Evolutionary conservation across 1,284 basidiomycete genomes (phyloP).

Genomic region (Papiliotrema fonsecae): DNA sequence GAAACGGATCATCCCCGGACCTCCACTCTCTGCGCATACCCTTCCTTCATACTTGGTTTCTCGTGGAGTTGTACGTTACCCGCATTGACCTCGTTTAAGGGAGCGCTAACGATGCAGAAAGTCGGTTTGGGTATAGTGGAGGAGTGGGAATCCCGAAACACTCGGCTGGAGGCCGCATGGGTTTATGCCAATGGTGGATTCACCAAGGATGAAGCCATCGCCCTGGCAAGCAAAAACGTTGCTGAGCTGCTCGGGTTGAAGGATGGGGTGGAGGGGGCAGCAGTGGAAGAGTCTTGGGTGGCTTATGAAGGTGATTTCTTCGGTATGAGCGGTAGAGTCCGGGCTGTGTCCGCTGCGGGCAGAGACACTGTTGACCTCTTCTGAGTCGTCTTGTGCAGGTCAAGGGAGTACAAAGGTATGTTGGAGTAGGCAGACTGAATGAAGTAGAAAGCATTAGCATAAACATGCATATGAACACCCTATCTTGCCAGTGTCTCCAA

Average conservation of each 20-base stretch:
- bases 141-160: constrained; percentile 61
- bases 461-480: too few relatives aligned
- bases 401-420: too few relatives aligned
- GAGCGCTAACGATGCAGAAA: constrained; percentile 31
- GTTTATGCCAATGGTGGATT: constrained; percentile 51
- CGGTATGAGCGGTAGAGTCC: constrained; percentile 29
- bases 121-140: constrained; percentile 66
- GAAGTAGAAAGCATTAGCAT: too few relatives aligned
- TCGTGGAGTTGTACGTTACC: constrained; percentile 55
- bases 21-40: constrained; percentile 64
- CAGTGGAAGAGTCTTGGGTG: constrained; percentile 56
- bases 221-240: constrained; percentile 60
- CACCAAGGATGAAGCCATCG: constrained; percentile 55
- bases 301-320: constrained; percentile 54
- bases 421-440: too few relatives aligned
- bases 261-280: constrained; percentile 8
- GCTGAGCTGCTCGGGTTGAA: constrained; percentile 58
- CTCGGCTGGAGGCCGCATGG: constrained; percentile 67
- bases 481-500: too few relatives aligned
- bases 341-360: constrained; percentile 26
- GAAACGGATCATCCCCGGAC: constrained; percentile 65
- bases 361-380: constrained; percentile 26
- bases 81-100: neutral
- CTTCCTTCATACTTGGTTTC: constrained; percentile 60
- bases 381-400: too few relatives aligned